Percentiles rank a stretch among this genome's conserved stretches.
Conservation (phyloP, 2,329 filamentous ascomycete species). For the Magnaporthales sp. region DNA sequence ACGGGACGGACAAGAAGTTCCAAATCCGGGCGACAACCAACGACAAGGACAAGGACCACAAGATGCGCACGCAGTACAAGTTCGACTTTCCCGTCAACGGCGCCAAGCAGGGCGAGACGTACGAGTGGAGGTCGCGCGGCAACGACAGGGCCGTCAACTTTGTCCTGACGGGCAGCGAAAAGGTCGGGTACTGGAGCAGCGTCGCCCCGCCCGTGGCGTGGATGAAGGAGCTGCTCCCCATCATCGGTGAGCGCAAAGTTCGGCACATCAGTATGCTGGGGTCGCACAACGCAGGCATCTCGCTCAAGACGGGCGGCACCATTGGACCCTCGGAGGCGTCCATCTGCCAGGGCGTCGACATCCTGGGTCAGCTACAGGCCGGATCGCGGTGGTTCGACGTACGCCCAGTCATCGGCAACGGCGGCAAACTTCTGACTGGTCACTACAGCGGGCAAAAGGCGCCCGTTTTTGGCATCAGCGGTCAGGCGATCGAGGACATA, state of each 20-base stretch:
- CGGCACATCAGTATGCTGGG: slow-evolving; percentile 32
- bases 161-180: slow-evolving; percentile 13
- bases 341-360: slow-evolving; percentile 26
- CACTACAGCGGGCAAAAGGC: slow-evolving; percentile 15
- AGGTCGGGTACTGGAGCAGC: slow-evolving; percentile 11
- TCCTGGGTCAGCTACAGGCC: slow-evolving; percentile 27
- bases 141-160: slow-evolving; percentile 6
- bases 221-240: slow-evolving; percentile 11
- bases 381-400: slow-evolving; percentile 33
- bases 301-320: slow-evolving; percentile 15
- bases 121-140: slow-evolving; percentile 6
- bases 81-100: slow-evolving; percentile 8
- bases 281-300: slow-evolving; percentile 33
- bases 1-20: slow-evolving; percentile 9
- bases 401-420: slow-evolving; percentile 14
- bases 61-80: slow-evolving; percentile 6
- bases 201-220: slow-evolving; percentile 8
- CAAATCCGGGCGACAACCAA: slow-evolving; percentile 8
- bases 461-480: slow-evolving; percentile 32
- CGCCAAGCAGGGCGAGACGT: background rate
- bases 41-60: slow-evolving; percentile 4
- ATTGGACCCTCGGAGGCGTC: slow-evolving; percentile 24
- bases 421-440: slow-evolving; percentile 26
- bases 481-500: slow-evolving; percentile 31
- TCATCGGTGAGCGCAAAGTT: slow-evolving; percentile 22